Evolutionary conservation across 225 moss, liverwort and hornwort genomes (phyloP), one percentile per base, ranked within the genome.

Genomic region (Anthoceros angustus): DNA sequence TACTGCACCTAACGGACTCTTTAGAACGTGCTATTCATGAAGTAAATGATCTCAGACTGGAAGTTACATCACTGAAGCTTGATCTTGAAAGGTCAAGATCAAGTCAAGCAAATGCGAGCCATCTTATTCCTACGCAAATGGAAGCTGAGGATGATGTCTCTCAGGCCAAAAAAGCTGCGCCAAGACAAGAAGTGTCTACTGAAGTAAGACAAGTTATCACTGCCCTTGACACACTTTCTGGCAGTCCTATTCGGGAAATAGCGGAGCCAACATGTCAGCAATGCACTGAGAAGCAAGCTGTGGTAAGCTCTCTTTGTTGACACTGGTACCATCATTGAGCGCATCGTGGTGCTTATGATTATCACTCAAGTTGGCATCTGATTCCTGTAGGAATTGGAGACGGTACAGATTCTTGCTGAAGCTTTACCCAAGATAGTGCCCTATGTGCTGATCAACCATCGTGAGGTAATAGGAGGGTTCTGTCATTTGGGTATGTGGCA

Each of bases 391-490:
- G 92, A 84, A 65, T 70, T 86, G 74, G 82, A 81, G 72, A 92
- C 88, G 63, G 89, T 98, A 62, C 85, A 80, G 76, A 84, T 98
- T 68, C 81, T 98, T 66, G 91, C 92, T 66, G 92, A 89, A 66
- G 77, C 92, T 66, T 77, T 98, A 73, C 95, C 95, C 42, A 89
- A 87, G 75, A 98, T 98, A 67, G 89, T 92, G 46, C 95, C 95
- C 2, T 98, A 98, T 67, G 95, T 92, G 63, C 84, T 98, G 45
- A 98, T 98, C 74, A 98, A 98, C 69, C 92, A 98, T 70, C 82
- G 95, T 68, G 92, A 98, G 88, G 88, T 88, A 66, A 72, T 40
- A 69, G 39, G 46, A 60, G 39, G 39, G 18, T 39, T 40, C 43
- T 77, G 5, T 23, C 25, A 6, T 41, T 26, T 62, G 50, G 7